Evolutionary conservation across 495 filamentous ascomycete species (phyloP).

Genomic region (Neurospora hispaniola): DNA sequence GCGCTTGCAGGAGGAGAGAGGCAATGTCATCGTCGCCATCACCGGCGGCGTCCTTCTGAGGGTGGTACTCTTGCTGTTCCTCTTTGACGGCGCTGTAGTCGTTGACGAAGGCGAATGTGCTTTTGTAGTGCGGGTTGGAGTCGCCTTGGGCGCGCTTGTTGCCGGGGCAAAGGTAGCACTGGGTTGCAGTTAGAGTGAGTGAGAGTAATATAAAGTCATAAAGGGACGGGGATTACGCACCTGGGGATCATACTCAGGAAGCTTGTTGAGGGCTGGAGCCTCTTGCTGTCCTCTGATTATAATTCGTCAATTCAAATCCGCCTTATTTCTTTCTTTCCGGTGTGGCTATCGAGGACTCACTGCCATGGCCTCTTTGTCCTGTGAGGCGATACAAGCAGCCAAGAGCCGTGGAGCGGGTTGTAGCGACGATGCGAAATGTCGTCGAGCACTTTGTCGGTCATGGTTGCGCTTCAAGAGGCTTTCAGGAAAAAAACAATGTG

Average conservation of each 20-base stretch:
- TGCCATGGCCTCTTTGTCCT: constrained; percentile 96
- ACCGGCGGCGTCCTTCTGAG: constrained; percentile 10
- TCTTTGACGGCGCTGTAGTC: constrained; percentile 97
- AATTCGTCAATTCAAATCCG: too few relatives aligned
- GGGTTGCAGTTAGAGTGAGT: constrained; percentile 1
- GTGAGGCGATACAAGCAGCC: constrained; percentile 91
- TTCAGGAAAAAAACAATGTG: neutral
- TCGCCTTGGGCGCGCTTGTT: constrained; percentile 90
- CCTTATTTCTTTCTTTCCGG: neutral
- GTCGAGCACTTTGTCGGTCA: constrained; percentile 65
- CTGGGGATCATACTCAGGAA: constrained; percentile 72
- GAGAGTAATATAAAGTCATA: too few relatives aligned
- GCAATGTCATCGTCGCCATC: constrained; percentile 42
- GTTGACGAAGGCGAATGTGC: constrained; percentile 91
- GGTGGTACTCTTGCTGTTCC: constrained; percentile 53
- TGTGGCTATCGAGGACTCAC: constrained; percentile 40
- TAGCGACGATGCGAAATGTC: constrained; percentile 94
- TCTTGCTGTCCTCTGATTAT: constrained; percentile 76
- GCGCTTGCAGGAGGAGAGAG: constrained; percentile 70
- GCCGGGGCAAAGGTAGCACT: constrained; percentile 94
- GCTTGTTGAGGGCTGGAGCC: constrained; percentile 58
- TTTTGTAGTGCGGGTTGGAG: constrained; percentile 73
- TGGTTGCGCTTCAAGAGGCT: constrained; percentile 7
- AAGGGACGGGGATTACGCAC: constrained; percentile 24
- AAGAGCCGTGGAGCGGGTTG: constrained; percentile 82